These are phyloP conservation scores for Diaporthe ampelina DNA, from an alignment of 2,329 filamentous ascomycete genomes.

Conservation along the genomic window DNA sequence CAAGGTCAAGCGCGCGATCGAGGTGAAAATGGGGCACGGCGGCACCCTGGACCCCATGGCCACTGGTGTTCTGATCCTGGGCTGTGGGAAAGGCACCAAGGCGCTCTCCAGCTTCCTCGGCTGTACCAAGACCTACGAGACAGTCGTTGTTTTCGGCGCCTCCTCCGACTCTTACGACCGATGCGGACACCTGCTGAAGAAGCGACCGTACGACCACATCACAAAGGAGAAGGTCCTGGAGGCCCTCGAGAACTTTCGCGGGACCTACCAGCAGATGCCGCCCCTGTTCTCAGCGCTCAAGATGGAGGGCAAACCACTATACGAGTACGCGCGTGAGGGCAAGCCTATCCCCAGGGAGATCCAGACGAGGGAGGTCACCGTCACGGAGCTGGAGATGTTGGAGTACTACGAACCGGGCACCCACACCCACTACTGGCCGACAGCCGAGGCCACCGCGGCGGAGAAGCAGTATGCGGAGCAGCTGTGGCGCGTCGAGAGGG, in stretches of 20 bases:
- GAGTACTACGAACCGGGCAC: slow-evolving; percentile 88
- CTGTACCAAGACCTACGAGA: slow-evolving; percentile 95
- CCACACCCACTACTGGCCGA: slow-evolving; percentile 85
- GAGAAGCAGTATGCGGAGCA: slow-evolving; percentile 85
- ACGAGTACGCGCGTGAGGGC: slow-evolving; percentile 95
- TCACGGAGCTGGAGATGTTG: slow-evolving; percentile 81
- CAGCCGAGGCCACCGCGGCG: slow-evolving; percentile 79
- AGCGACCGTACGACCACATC: slow-evolving; percentile 83
- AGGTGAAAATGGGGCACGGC: slow-evolving; percentile 96
- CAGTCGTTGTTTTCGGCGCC: slow-evolving; percentile 89
- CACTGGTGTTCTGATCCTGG: slow-evolving; percentile 91
- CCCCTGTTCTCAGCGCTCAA: slow-evolving; percentile 94
- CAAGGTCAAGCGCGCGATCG: slow-evolving; percentile 69
- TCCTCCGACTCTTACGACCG: slow-evolving; percentile 94
- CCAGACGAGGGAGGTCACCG: slow-evolving; percentile 82
- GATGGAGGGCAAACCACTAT: slow-evolving; percentile 93
- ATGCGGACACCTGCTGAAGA: slow-evolving; percentile 84
- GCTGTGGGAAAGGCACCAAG: slow-evolving; percentile 91
- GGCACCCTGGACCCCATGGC: slow-evolving; percentile 95
- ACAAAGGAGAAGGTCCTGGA: slow-evolving; percentile 84
- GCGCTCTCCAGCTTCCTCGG: slow-evolving; percentile 81
- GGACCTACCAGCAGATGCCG: slow-evolving; percentile 89
- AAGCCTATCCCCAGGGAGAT: slow-evolving; percentile 89
- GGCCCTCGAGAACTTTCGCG: slow-evolving; percentile 80
- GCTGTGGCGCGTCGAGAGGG: slow-evolving; percentile 73